These are phyloP conservation scores for Cercospora citrullina DNA, from an alignment of 2,329 filamentous ascomycete genomes.

Conservation along the genomic window DNA sequence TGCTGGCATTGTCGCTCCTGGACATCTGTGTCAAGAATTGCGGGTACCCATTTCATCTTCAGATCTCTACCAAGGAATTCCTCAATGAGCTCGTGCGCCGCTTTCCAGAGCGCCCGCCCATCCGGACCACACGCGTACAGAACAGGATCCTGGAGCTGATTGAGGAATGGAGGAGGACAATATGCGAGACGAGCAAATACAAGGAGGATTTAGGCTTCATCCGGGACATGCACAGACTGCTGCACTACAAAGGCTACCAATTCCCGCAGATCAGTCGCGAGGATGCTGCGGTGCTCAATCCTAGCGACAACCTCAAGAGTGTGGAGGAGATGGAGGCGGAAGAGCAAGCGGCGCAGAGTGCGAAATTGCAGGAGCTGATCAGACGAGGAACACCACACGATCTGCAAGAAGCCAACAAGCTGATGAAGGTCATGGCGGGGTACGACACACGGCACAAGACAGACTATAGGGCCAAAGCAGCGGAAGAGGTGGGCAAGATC, in stretches of 20 bases:
- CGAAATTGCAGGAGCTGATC: constrained; percentile 97
- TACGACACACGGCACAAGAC: constrained; percentile 95
- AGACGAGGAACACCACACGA: constrained; percentile 88
- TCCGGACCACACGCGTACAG: constrained; percentile 84
- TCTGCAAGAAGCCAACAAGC: constrained; percentile 89
- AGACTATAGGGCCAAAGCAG: constrained; percentile 95
- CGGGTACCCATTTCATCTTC: constrained; percentile 96
- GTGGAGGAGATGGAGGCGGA: constrained; percentile 99
- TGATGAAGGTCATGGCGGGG: constrained; percentile 99
- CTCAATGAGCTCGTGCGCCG: constrained; percentile 95
- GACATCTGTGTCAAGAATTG: constrained; percentile 99
- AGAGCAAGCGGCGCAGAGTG: constrained; percentile 88
- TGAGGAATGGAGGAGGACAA: constrained; percentile 97
- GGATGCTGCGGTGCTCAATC: constrained; percentile 94
- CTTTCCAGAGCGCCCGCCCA: constrained; percentile 89
- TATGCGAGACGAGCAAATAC: constrained; percentile 96
- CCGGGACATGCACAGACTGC: constrained; percentile 90
- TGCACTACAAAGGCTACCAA: constrained; percentile 95
- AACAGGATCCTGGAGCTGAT: constrained; percentile 91
- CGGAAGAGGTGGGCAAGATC: constrained; percentile 90
- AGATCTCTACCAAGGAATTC: constrained; percentile 98
- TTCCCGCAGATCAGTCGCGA: constrained; percentile 91
- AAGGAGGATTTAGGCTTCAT: constrained; percentile 97
- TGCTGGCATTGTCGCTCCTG: constrained; percentile 84
- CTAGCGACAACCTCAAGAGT: constrained; percentile 93